These are phyloP conservation scores for Boletus fagicola DNA, from an alignment of 768 basidiomycete genomes.

Conservation along the genomic window DNA sequence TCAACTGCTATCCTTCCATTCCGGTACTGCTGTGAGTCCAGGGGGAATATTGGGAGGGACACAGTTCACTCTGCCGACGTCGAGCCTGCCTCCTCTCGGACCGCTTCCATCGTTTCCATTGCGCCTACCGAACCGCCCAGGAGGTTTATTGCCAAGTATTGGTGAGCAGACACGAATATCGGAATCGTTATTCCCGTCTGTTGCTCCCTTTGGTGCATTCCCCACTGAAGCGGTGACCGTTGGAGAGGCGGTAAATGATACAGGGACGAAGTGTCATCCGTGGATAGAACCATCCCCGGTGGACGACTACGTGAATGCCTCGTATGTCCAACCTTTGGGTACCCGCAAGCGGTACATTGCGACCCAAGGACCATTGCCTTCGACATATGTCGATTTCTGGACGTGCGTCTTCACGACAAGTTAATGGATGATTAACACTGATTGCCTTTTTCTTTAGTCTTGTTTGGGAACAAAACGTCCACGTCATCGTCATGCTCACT, in stretches of 20 bases:
- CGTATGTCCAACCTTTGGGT: conserved; percentile 83
- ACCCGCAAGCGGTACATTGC: conserved; percentile 87
- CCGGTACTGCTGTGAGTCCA: not conserved
- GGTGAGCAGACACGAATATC: conserved; percentile 11
- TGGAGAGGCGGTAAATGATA: not conserved
- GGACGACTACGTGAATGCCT: conserved; percentile 95
- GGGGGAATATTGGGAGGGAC: conserved; percentile 6
- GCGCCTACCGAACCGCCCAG: conserved; percentile 18
- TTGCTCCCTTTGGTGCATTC: not conserved
- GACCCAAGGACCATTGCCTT: conserved; percentile 89
- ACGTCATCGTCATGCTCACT: conserved; percentile 96
- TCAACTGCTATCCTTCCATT: conserved; percentile 3
- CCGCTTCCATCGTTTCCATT: conserved; percentile 15
- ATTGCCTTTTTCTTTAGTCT: conserved; percentile 45
- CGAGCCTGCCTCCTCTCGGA: conserved; percentile 3
- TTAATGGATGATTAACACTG: not conserved
- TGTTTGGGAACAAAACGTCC: conserved; percentile 92
- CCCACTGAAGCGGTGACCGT: not conserved
- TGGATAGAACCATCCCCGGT: conserved; percentile 39
- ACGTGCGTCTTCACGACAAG: conserved; percentile 54
- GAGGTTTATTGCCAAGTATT: conserved; percentile 16
- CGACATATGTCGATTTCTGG: conserved; percentile 94
- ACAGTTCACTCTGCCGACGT: conserved; percentile 1
- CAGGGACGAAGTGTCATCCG: conserved; percentile 3
- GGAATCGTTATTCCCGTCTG: conserved; percentile 1